Evolutionary conservation across 2,329 filamentous ascomycete species (phyloP).

Genomic region (Aspergillus vadensis): DNA sequence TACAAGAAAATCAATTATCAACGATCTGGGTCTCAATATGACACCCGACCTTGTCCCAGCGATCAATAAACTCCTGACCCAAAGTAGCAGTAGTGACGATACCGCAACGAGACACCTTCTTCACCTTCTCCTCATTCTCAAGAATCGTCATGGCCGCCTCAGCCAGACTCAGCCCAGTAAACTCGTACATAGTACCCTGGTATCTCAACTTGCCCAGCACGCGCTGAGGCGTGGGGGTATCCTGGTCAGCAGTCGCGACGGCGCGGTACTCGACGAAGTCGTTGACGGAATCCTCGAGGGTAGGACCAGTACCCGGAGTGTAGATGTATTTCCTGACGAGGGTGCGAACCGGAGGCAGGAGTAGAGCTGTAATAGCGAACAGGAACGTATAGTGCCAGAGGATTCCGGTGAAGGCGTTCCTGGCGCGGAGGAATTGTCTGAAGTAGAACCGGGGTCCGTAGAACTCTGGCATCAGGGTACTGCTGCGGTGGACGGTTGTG

Average conservation of each 20-base stretch:
- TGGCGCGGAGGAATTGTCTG: conserved; percentile 57
- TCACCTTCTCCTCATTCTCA: conserved; percentile 44
- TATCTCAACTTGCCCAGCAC: conserved; percentile 47
- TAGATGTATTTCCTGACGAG: conserved; percentile 51
- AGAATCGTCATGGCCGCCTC: conserved; percentile 51
- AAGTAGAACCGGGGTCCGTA: conserved; percentile 63
- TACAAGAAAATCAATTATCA: conserved; percentile 26
- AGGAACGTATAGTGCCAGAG: conserved; percentile 53
- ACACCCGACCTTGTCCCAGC: conserved; percentile 48
- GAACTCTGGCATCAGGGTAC: conserved; percentile 58
- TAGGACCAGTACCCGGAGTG: conserved; percentile 54
- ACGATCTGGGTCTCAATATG: conserved; percentile 43
- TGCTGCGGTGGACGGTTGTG: conserved; percentile 61
- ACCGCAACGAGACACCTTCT: conserved; percentile 46
- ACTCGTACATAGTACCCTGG: conserved; percentile 45
- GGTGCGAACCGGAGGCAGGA: conserved; percentile 57
- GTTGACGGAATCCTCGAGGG: conserved; percentile 43
- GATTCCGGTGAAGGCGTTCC: conserved; percentile 51
- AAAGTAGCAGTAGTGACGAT: conserved; percentile 53
- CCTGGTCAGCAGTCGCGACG: conserved; percentile 48
- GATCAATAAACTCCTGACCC: conserved; percentile 50
- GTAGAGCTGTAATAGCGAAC: conserved; percentile 49
- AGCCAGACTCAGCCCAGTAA: conserved; percentile 47
- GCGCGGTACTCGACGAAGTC: conserved; percentile 48
- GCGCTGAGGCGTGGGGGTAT: conserved; percentile 36